phyloP scores from a whole-genome alignment of 2,329 filamentous ascomycete species.

The Apiospora rasikravindrae region DNA sequence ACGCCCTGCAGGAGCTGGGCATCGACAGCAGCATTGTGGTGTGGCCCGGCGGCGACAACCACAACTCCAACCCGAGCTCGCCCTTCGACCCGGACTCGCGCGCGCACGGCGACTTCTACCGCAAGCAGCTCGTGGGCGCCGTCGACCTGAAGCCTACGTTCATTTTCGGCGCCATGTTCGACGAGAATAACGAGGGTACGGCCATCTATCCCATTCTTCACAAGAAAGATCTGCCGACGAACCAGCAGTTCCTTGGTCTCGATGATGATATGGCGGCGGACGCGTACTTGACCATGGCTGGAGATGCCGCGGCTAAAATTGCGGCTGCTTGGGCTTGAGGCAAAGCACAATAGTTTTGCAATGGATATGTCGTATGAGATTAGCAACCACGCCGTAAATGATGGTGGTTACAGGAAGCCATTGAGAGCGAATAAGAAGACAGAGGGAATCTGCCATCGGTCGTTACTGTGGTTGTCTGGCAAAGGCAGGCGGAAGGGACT shows the following conservation, averaged over 20 bases:
- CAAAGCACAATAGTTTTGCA: not conserved
- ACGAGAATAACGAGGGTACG: conserved; percentile 35
- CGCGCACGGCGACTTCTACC: conserved; percentile 34
- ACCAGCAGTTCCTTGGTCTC: conserved; percentile 32
- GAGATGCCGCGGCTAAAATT: conserved; percentile 27
- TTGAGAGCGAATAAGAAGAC: no score
- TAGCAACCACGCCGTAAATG: no score
- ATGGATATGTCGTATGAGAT: no score
- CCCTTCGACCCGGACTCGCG: conserved; percentile 32
- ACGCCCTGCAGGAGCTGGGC: conserved; percentile 28
- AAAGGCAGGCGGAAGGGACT: not conserved
- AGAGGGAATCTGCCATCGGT: no score
- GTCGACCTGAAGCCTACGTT: conserved; percentile 32
- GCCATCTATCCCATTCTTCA: conserved; percentile 30
- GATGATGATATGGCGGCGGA: conserved; percentile 33
- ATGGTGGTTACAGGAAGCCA: no score
- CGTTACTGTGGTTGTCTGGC: no score
- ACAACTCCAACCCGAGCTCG: conserved; percentile 27
- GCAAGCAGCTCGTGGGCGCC: conserved; percentile 33
- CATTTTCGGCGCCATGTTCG: conserved; percentile 36
- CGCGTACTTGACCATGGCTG: conserved; percentile 30
- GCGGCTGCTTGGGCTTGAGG: conserved; percentile 22
- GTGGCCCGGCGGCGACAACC: conserved; percentile 34
- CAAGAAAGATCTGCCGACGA: conserved; percentile 30
- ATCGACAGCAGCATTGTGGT: conserved; percentile 35